phyloP scores from a whole-genome alignment of 2,329 filamentous ascomycete genomes.

The Cladosporium sp. region DNA sequence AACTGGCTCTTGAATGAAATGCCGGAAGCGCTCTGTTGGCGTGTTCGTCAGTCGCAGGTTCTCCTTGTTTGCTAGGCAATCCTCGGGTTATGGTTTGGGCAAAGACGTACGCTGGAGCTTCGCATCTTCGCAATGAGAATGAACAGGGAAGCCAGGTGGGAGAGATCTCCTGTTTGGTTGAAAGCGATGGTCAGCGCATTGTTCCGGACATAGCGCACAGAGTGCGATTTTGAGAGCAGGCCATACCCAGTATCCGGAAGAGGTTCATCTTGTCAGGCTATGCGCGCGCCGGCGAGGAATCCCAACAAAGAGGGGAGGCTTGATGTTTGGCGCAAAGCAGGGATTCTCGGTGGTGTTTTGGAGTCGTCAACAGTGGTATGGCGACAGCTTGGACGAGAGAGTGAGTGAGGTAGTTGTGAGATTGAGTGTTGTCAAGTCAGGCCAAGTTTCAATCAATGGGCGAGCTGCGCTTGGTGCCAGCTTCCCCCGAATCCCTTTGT shows the following conservation, averaged over 20 bases:
- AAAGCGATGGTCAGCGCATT: conserved; percentile 21
- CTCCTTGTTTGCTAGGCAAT: not conserved
- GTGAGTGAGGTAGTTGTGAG: not conserved
- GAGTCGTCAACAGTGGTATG: not conserved
- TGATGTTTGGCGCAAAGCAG: not conserved
- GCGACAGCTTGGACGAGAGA: not conserved
- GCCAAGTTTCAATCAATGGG: conserved; percentile 19
- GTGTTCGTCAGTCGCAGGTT: conserved; percentile 12
- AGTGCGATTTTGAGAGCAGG: conserved; percentile 9
- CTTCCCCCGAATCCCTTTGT: conserved; percentile 21
- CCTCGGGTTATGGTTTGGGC: not conserved
- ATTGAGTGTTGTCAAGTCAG: conserved; percentile 1
- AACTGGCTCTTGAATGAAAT: conserved; percentile 99
- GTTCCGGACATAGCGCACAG: conserved; percentile 14
- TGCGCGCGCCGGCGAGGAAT: conserved; percentile 17
- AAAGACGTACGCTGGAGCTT: conserved; percentile 69
- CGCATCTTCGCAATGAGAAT: conserved; percentile 98
- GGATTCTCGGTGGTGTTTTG: not conserved
- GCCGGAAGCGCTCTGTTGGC: conserved; percentile 80
- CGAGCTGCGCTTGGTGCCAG: not conserved
- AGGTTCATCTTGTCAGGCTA: conserved; percentile 59
- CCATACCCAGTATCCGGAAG: conserved; percentile 67
- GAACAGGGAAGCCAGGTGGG: conserved; percentile 89
- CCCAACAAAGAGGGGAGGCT: conserved; percentile 4
- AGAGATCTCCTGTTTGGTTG: conserved; percentile 77